Percentiles rank a stretch among this genome's conserved stretches.
Evolutionary conservation across 306 rosid species (phyloP).

Genomic region (Vigna hirtella): DNA sequence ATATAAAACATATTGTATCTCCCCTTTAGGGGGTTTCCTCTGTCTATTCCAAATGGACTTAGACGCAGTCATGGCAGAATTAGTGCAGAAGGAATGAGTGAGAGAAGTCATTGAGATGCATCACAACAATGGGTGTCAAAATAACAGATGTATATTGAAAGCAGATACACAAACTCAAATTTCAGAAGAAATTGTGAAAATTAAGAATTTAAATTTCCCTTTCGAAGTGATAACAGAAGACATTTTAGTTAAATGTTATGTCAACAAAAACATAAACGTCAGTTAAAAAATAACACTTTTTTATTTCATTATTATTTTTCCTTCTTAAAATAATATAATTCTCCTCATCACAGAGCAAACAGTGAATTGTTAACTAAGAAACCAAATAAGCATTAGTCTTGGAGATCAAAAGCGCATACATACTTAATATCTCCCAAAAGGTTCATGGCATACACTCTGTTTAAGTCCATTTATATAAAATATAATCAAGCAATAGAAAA

Average conservation of each 20-base stretch:
- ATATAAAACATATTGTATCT: background rate
- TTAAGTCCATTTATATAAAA: too few species aligned
- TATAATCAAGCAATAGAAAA: background rate
- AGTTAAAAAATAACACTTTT: background rate
- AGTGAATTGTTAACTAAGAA: constrained; percentile 25
- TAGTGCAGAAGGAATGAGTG: background rate
- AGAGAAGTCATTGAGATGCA: constrained; percentile 17
- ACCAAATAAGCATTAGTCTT: background rate
- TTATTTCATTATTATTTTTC: background rate
- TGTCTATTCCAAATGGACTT: background rate
- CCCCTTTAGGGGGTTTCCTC: background rate
- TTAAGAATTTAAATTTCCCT: background rate
- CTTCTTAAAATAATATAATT: background rate
- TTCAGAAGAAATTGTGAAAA: background rate
- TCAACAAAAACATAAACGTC: constrained; percentile 11
- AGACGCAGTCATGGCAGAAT: constrained; percentile 1
- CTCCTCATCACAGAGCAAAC: constrained; percentile 2
- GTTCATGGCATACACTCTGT: background rate
- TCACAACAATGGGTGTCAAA: background rate
- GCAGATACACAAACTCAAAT: background rate
- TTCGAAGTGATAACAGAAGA: background rate
- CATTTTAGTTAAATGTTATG: constrained; percentile 1
- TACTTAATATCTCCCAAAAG: background rate
- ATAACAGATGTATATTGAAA: background rate
- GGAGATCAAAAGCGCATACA: background rate